Evolutionary conservation across 2,329 filamentous ascomycete genomes (phyloP), one percentile per base, ranked within the genome.

Genomic region (Hypoxylon rubiginosum): DNA sequence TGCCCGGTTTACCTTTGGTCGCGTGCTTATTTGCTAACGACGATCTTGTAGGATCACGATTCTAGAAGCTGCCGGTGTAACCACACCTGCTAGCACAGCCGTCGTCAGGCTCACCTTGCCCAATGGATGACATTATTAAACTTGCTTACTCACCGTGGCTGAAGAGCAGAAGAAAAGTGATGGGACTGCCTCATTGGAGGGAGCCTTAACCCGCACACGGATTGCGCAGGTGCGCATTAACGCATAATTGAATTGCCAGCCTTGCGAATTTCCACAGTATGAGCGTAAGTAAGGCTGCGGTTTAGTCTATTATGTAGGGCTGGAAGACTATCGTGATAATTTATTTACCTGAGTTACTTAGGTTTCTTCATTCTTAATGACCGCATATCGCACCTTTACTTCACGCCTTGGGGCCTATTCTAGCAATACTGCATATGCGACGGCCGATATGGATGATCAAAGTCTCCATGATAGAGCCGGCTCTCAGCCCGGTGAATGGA

Each of bases 151-250:
- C n/a, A n/a, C n/a, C n/a, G 41, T 9, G 43, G 50, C 60, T 32
- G 21, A 43, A 17, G 39, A 45, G 3, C 13, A n/a, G n/a, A 13
- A 15, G 36, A 41, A 11, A 17, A 2, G 36, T 6, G n/a, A 17
- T 2, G 36, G n/a, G 36, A 11, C 10, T 41, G 6, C 4, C 21
- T 24, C 21, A 24, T 24, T 24, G 21, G 2, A 24, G 21, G 21
- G 2, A 24, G 21, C 21, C 4, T 24, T 24, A 4, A 24, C 21
- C 21, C 21, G 21, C 21, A 17, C 5, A 21, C 39, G 59, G 51
- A 67, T 63, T 63, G 59, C 64, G 64, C 60, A 52, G 46, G 43
- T 50, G 64, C 60, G 64, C 52, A 57, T 55, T 52, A 55, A 15
- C 59, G 59, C 64, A 56, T 21, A 19, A 21, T 59, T 49, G 59